Base-by-base conservation (phyloP, 148 eudicot genomes). In the Rhododendron simsii region DNA sequence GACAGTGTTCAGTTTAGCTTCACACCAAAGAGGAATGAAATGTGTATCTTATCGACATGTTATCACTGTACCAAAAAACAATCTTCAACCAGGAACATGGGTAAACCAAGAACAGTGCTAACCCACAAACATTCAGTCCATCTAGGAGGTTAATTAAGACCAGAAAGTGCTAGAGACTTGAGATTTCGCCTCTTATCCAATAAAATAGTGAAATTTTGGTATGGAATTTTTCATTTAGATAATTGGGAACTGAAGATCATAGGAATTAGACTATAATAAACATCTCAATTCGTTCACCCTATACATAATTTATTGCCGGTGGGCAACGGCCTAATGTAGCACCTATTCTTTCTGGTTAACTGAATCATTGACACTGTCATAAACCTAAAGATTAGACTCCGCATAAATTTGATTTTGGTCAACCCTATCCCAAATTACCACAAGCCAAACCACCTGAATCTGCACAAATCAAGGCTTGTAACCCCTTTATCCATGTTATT, bases 1-100 rank as follows among this genome's bases (percentile, higher is more conserved):
- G 30, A 33, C 48, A 61, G 83, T n/a, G 21, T 47, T 87, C 85
- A 20, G 15, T 83, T n/a, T 26, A 74, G 47, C 80, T 50, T 47
- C 13, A 73, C 10, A 33, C 41, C 44, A 50, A n/a, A 48, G 37
- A 50, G 21, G 65, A 37, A 50, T 18, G 39, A 0, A 16, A 55
- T 81, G 20, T 7, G 26, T 33, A 57, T 51, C 37, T n/a, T 15
- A 37, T 20, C 9, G 9, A 80, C 33, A 80, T 13, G 57, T 81
- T 12, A 55, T 53, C 65, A 81, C 0, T 14, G 35, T 48, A 79
- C 39, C 5, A 53, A 53, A 48, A 47, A 48, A 65, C 4, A 65
- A 10, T n/a, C 30, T 65, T 65, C 12, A 10, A 65, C 71, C 71
- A 9, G 71, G 28, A 65, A 65, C 71, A 65, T 65, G n/a, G 74